Evolutionary conservation across 2,329 filamentous ascomycete species (phyloP).

Genomic region (Cercospora sp.): DNA sequence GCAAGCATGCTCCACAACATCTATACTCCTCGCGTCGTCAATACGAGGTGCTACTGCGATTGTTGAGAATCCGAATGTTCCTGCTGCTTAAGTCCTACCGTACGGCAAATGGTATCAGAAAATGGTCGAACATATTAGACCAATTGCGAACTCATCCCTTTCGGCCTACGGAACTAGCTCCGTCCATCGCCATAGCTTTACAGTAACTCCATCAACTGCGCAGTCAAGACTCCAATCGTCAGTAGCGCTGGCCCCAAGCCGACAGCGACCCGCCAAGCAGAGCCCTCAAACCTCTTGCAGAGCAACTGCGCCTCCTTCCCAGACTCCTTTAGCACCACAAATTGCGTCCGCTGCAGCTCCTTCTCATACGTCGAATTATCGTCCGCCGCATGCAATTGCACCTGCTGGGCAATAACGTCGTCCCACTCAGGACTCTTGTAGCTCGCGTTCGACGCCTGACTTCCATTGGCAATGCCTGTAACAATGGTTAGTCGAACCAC

Average conservation of each 20-base stretch:
- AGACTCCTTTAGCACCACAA: slow-evolving; percentile 11
- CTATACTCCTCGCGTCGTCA: background rate
- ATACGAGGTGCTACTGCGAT: background rate
- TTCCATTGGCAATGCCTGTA: slow-evolving; percentile 6
- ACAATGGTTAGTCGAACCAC: background rate
- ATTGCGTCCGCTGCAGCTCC: slow-evolving; percentile 4
- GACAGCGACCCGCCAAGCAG: background rate
- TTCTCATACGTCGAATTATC: slow-evolving; percentile 13
- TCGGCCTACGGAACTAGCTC: background rate
- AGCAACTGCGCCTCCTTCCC: slow-evolving; percentile 7
- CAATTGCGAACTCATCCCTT: background rate
- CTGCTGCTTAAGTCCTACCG: background rate
- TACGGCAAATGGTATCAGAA: too few species aligned
- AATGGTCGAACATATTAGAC: background rate
- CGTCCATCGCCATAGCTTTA: background rate
- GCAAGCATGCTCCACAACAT: background rate
- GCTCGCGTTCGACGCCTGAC: slow-evolving; percentile 7
- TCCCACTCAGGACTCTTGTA: background rate
- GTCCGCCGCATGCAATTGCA: slow-evolving; percentile 2
- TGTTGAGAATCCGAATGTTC: background rate
- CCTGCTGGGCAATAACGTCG: slow-evolving; percentile 2
- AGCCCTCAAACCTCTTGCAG: slow-evolving; percentile 4
- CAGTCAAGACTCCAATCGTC: background rate
- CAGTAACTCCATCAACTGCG: background rate
- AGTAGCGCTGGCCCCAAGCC: background rate